phyloP scores from a whole-genome alignment of 2,329 filamentous ascomycete species.

The Tympanopsis confertula region DNA sequence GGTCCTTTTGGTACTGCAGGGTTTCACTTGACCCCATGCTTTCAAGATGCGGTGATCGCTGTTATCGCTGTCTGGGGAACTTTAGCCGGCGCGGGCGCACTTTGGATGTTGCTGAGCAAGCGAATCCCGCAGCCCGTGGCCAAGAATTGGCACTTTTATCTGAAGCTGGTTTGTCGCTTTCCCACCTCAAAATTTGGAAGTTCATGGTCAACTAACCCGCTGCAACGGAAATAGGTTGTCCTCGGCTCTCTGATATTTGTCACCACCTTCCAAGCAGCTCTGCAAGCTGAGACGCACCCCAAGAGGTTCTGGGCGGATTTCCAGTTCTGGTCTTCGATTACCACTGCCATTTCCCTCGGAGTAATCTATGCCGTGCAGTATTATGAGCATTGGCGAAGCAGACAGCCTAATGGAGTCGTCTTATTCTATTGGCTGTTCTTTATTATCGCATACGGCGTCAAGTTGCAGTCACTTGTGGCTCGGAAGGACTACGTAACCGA shows the following conservation, averaged over 20 bases:
- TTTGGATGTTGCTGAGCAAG: slow-evolving; percentile 45
- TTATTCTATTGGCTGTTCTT: slow-evolving; percentile 66
- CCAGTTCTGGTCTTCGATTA: slow-evolving; percentile 58
- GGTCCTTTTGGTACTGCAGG: slow-evolving; percentile 47
- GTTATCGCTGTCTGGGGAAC: slow-evolving; percentile 43
- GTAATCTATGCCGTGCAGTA: slow-evolving; percentile 58
- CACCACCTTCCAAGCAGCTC: slow-evolving; percentile 40
- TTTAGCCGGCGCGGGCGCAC: slow-evolving; percentile 41
- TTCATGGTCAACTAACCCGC: background rate
- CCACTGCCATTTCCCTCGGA: slow-evolving; percentile 47
- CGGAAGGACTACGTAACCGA: slow-evolving; percentile 42
- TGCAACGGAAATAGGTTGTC: background rate
- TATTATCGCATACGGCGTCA: slow-evolving; percentile 50
- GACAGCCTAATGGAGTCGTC: slow-evolving; percentile 59
- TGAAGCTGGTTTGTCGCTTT: slow-evolving; percentile 38
- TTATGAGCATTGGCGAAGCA: slow-evolving; percentile 56
- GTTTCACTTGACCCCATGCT: slow-evolving; percentile 57
- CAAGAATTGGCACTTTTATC: slow-evolving; percentile 58
- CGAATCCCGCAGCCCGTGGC: slow-evolving; percentile 42
- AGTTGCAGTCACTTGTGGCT: slow-evolving; percentile 56
- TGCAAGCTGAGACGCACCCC: slow-evolving; percentile 48
- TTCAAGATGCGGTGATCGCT: slow-evolving; percentile 47
- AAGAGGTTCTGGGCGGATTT: slow-evolving; percentile 54
- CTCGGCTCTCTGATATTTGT: background rate
- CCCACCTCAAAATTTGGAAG: background rate